phyloP scores from a whole-genome alignment of 2,329 filamentous ascomycete species.

The Karstenula rhodostoma region DNA sequence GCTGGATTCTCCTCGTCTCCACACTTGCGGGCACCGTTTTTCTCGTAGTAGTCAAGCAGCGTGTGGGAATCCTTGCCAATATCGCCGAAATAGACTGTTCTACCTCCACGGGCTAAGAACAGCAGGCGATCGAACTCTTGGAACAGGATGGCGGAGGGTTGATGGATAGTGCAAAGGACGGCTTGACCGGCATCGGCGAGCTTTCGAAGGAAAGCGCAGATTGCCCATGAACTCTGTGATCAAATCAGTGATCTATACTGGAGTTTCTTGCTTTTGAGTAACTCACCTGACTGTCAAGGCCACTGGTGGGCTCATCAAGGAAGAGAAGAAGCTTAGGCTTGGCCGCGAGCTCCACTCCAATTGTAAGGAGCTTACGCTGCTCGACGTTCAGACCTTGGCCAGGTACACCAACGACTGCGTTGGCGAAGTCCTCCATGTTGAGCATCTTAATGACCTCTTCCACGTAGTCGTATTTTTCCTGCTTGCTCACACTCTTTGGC shows the following conservation, averaged over 20 bases:
- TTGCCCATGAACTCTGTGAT: constrained; percentile 57
- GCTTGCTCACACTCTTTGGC: constrained; percentile 60
- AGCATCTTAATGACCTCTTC: constrained; percentile 72
- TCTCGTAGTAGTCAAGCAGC: constrained; percentile 76
- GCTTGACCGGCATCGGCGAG: constrained; percentile 81
- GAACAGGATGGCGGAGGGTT: constrained; percentile 91
- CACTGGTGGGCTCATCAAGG: constrained; percentile 75
- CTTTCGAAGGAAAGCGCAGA: constrained; percentile 84
- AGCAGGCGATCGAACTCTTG: constrained; percentile 84
- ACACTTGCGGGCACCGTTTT: constrained; percentile 70
- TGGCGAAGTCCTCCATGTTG: constrained; percentile 72
- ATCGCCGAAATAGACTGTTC: constrained; percentile 81
- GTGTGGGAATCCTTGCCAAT: constrained; percentile 73
- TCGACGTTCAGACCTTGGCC: constrained; percentile 67
- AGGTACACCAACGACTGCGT: constrained; percentile 70
- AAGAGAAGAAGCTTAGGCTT: constrained; percentile 43
- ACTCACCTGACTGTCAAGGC: constrained; percentile 67
- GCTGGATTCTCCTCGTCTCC: constrained; percentile 74
- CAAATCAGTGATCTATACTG: neutral
- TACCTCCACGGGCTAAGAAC: constrained; percentile 78
- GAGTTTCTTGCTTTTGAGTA: neutral
- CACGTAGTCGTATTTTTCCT: constrained; percentile 69
- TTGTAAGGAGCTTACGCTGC: constrained; percentile 70
- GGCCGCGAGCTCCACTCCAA: constrained; percentile 58
- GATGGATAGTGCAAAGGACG: constrained; percentile 92